These are phyloP conservation scores for Rhexocercosporidium sp. DNA, from an alignment of 2,329 filamentous ascomycete genomes.

Conservation along the genomic window DNA sequence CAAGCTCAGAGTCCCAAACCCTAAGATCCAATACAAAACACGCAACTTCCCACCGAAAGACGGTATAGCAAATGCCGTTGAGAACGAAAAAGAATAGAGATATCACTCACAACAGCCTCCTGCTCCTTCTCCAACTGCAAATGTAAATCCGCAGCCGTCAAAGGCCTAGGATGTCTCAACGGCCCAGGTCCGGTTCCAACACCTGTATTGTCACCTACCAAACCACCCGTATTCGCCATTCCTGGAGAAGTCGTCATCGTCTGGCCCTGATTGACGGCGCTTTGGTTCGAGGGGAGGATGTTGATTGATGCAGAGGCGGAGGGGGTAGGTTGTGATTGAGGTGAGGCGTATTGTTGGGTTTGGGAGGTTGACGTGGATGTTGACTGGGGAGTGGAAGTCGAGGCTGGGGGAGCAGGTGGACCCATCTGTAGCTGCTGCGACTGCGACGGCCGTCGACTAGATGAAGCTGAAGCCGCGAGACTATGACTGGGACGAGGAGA, in stretches of 20 bases:
- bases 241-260: constrained; percentile 31
- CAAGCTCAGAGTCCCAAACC: no score
- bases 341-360: constrained; percentile 19
- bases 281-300: constrained; percentile 42
- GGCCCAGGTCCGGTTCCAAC: constrained; percentile 70
- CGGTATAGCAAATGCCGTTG: background rate
- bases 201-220: constrained; percentile 46
- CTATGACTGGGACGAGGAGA: constrained; percentile 26
- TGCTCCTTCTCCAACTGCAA: constrained; percentile 93
- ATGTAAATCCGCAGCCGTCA: constrained; percentile 89
- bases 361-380: constrained; percentile 25
- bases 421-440: constrained; percentile 36
- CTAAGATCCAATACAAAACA: background rate
- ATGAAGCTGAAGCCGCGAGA: constrained; percentile 35
- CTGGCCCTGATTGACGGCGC: constrained; percentile 33
- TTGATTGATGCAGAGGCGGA: constrained; percentile 35
- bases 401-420: constrained; percentile 18
- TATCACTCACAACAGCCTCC: constrained; percentile 77
- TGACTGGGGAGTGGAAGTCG: constrained; percentile 16
- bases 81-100: background rate
- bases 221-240: constrained; percentile 23
- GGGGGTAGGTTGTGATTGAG: constrained; percentile 18
- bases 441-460: constrained; percentile 37
- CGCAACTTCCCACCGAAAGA: no score
- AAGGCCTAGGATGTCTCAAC: constrained; percentile 81